These are phyloP conservation scores for Collybia sordida DNA, from an alignment of 768 basidiomycete species.

Conservation along the genomic window DNA sequence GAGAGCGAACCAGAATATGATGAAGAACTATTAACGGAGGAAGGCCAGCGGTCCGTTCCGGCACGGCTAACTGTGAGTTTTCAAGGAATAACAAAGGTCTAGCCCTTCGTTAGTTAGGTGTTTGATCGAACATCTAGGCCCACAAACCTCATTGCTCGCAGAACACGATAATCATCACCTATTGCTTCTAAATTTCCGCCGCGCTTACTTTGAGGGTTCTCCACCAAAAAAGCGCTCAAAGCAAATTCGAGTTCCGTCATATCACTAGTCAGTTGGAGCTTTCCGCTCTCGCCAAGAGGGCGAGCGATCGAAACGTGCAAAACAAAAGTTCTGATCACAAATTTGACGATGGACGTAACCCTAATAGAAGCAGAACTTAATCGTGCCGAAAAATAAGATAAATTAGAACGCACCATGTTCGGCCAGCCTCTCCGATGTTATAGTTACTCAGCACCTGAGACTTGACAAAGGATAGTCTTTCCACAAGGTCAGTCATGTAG, in stretches of 20 bases:
- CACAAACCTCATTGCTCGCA: conserved; percentile 83
- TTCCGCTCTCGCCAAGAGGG: conserved; percentile 90
- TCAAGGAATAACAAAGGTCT: conserved; percentile 92
- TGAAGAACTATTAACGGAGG: conserved; percentile 88
- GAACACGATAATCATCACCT: conserved; percentile 83
- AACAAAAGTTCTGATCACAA: conserved; percentile 84
- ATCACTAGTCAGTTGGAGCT: conserved; percentile 91
- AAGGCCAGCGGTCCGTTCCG: conserved; percentile 71
- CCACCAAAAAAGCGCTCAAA: conserved; percentile 73
- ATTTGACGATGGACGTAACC: conserved; percentile 67
- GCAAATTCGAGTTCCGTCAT: conserved; percentile 98
- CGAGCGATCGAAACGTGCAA: conserved; percentile 92
- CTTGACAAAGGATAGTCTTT: conserved; percentile 84
- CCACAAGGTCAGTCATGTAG: conserved; percentile 91
- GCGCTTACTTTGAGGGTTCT: conserved; percentile 55
- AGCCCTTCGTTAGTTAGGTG: conserved; percentile 4
- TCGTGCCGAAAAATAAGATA: not conserved
- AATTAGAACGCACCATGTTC: conserved; percentile 63
- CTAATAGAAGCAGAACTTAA: conserved; percentile 30
- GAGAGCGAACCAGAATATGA: conserved; percentile 88
- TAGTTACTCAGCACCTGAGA: conserved; percentile 72
- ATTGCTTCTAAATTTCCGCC: conserved; percentile 69
- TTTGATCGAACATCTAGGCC: not conserved
- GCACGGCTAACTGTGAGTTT: conserved; percentile 62
- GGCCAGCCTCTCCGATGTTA: conserved; percentile 66